phyloP scores from a whole-genome alignment of 148 eudicot genomes.

The Dianthus caryophyllus region DNA sequence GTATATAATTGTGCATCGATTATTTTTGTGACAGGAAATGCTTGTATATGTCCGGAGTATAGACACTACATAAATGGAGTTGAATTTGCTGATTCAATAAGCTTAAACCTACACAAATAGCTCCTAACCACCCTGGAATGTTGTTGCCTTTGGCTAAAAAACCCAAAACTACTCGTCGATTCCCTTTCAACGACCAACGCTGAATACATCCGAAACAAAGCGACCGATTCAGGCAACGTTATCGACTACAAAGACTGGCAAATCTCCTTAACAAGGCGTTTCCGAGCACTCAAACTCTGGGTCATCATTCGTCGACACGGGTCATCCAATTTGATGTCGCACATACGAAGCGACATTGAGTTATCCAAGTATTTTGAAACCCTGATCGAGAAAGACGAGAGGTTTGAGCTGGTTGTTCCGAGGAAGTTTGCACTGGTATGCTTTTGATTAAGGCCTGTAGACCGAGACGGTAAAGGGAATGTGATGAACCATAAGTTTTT shows the following conservation, averaged over 20 bases:
- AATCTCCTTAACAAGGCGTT: constrained; percentile 37
- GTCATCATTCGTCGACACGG: constrained; percentile 40
- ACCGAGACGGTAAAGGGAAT: not conserved
- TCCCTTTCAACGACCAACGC: constrained; percentile 38
- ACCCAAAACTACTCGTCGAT: constrained; percentile 24
- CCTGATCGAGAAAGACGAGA: constrained; percentile 22
- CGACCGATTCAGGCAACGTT: constrained; percentile 23
- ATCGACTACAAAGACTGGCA: constrained; percentile 58
- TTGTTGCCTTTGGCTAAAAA: constrained; percentile 41
- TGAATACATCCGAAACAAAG: constrained; percentile 36
- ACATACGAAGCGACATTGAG: constrained; percentile 35
- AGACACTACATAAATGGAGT: constrained; percentile 40
- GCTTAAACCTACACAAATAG: constrained; percentile 52
- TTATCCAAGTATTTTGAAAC: constrained; percentile 38
- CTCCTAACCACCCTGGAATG: constrained; percentile 42
- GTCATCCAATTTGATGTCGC: constrained; percentile 28
- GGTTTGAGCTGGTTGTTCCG: constrained; percentile 41
- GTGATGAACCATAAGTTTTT: constrained; percentile 30
- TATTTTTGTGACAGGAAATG: constrained; percentile 23
- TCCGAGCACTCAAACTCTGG: constrained; percentile 43
- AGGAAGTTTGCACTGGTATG: constrained; percentile 37
- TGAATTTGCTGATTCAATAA: constrained; percentile 39
- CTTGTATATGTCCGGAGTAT: constrained; percentile 50
- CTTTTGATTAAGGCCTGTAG: constrained; percentile 25
- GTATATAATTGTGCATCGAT: too few relatives aligned